Evolutionary conservation across 257 asterid genomes (phyloP).

Genomic region (Solanum phureja): DNA sequence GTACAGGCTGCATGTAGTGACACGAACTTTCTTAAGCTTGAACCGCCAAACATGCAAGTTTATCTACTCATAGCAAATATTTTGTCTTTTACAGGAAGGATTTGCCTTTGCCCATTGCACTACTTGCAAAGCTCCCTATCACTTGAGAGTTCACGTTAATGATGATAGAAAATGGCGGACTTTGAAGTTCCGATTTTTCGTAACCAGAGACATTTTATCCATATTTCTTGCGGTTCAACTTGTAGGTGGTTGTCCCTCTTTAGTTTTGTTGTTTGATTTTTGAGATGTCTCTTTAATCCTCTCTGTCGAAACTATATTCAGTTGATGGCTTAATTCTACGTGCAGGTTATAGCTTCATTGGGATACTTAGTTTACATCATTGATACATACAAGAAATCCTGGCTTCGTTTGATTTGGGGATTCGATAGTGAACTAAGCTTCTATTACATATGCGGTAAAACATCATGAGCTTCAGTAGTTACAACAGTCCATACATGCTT

Average conservation of each 20-base stretch:
- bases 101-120: slow-evolving; percentile 95
- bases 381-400: slow-evolving; percentile 56
- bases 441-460: slow-evolving; percentile 85
- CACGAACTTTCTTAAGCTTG: background rate
- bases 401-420: slow-evolving; percentile 80
- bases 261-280: background rate
- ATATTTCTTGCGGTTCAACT: slow-evolving; percentile 81
- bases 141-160: slow-evolving; percentile 64
- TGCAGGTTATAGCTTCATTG: slow-evolving; percentile 62
- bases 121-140: slow-evolving; percentile 89
- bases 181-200: slow-evolving; percentile 83
- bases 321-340: slow-evolving; percentile 4
- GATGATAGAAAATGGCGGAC: slow-evolving; percentile 89
- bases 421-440: slow-evolving; percentile 68
- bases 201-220: slow-evolving; percentile 81
- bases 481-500: background rate
- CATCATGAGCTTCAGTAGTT: background rate
- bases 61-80: background rate
- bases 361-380: slow-evolving; percentile 60
- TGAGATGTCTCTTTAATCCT: background rate
- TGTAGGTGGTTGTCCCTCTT: slow-evolving; percentile 34
- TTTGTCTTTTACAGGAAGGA: slow-evolving; percentile 58
- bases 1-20: background rate
- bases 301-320: background rate
- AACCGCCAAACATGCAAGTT: background rate